Evolutionary conservation across 2,329 filamentous ascomycete genomes (phyloP), one percentile per base, ranked within the genome.

Genomic region (Helminthosporium solani): DNA sequence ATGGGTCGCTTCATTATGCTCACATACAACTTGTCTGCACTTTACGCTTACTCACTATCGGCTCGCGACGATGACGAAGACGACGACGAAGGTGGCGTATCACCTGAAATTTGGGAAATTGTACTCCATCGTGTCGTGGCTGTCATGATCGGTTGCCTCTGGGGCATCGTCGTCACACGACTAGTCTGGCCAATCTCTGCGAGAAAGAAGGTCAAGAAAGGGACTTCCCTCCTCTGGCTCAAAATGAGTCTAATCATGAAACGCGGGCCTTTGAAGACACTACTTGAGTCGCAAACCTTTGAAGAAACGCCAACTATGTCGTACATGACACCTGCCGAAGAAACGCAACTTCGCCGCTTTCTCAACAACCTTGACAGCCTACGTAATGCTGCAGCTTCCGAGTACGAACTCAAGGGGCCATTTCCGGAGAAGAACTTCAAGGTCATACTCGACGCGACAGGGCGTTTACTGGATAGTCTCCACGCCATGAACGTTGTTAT

Each of bases 171-270:
- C 41, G 81, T 97, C 50, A 96, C 91, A 40, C 82, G 92, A 47
- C 64, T 95, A 40, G 85, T 99, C 53, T 97, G 91, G 89, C 94
- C 94, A 7, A 95, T 96, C 52, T 94, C 90, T 25, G 94, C 90
- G 1, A 82, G 94, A 34, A 79, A 81, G 52, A 95, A 95, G 71
- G 85, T 97, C 60, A 90, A 94, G 63, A 86, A 95, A 60, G 92
- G 92, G 1, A 78, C 96, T 9, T 88, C 89, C 21, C 78, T 96
- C n/a, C 76, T 99, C 11, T 97, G 94, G 81, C 78, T 99, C 6
- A 88, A 95, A 47, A 91, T 99, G 84, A 89, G 90, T 14, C 79
- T 99, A 27, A 91, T 97, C 54, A 99, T 94, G 94, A 95, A 92
- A 72, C 84, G 91, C 35, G 92, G 95, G 7, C 94, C 94, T 0